Percentiles rank a stretch among this genome's conserved stretches.
Evolutionary conservation across 2,329 filamentous ascomycete genomes (phyloP).

Genomic region (Phialophora tarda): DNA sequence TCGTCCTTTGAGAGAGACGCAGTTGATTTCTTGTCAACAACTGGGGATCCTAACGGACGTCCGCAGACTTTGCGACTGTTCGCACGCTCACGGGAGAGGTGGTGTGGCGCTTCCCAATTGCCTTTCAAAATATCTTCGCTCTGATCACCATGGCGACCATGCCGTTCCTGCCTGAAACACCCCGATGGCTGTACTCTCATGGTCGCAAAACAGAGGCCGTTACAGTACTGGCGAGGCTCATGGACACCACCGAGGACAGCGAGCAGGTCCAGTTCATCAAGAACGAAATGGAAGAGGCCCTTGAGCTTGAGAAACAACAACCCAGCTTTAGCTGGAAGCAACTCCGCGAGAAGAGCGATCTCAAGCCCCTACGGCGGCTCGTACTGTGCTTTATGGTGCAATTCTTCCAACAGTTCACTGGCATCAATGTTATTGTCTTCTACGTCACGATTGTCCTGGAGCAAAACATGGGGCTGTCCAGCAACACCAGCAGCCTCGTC

Average conservation of each 20-base stretch:
- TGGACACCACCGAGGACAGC: constrained; percentile 44
- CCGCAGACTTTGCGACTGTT: constrained; percentile 14
- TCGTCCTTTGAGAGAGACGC: background rate
- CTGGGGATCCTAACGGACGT: background rate
- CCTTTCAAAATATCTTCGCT: constrained; percentile 46
- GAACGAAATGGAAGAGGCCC: constrained; percentile 55
- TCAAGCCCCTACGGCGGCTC: constrained; percentile 45
- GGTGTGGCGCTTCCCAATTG: constrained; percentile 32
- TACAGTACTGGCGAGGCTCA: constrained; percentile 46
- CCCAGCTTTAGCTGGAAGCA: constrained; percentile 57
- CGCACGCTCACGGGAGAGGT: constrained; percentile 17
- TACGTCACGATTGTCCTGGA: constrained; percentile 26
- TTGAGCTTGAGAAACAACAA: constrained; percentile 63
- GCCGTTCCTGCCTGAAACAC: constrained; percentile 49
- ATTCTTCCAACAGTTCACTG: constrained; percentile 54
- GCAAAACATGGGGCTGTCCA: constrained; percentile 59
- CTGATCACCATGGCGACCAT: constrained; percentile 52
- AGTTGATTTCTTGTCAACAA: background rate
- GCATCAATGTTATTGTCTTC: constrained; percentile 29
- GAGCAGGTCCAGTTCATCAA: constrained; percentile 53
- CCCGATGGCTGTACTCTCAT: constrained; percentile 54
- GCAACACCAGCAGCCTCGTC: constrained; percentile 59
- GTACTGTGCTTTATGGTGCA: constrained; percentile 53
- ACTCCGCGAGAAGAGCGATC: constrained; percentile 12
- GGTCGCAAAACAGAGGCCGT: constrained; percentile 44